Conservation (phyloP, 768 basidiomycete genomes). For the Tephrocybe sp. region DNA sequence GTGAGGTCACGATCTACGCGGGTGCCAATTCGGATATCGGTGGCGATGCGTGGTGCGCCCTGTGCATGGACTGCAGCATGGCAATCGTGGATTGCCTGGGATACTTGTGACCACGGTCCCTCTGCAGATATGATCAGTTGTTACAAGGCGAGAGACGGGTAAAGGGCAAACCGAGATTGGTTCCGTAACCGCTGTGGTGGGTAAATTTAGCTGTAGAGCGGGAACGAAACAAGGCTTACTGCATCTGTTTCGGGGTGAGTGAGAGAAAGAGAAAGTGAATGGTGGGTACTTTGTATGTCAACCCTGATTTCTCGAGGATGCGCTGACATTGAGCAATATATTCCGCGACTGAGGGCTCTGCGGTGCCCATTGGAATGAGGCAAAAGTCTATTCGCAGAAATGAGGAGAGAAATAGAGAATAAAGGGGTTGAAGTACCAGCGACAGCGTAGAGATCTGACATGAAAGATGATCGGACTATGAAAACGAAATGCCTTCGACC, state of each 20-base stretch:
- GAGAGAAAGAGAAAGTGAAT: neutral
- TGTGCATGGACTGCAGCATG: conserved; percentile 83
- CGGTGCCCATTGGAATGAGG: conserved; percentile 83
- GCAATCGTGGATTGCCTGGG: conserved; percentile 86
- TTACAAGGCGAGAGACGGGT: neutral
- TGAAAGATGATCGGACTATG: conserved; percentile 16
- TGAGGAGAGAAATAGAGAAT: neutral
- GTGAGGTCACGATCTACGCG: conserved; percentile 66
- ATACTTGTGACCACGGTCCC: conserved; percentile 86
- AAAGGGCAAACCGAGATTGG: conserved; percentile 66
- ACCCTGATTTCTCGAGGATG: conserved; percentile 78
- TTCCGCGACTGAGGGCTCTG: conserved; percentile 72
- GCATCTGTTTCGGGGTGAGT: conserved; percentile 47
- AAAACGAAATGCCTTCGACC: conserved; percentile 39
- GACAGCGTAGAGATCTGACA: conserved; percentile 69
- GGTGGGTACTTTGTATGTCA: conserved; percentile 69
- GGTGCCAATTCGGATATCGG: conserved; percentile 95
- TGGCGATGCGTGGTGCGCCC: conserved; percentile 77
- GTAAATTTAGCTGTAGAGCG: neutral
- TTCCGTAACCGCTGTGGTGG: conserved; percentile 77
- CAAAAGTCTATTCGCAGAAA: conserved; percentile 67
- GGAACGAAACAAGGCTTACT: conserved; percentile 42
- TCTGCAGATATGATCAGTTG: conserved; percentile 37
- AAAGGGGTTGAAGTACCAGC: conserved; percentile 50
- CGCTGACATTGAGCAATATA: conserved; percentile 82